Conservation (phyloP, 2,329 filamentous ascomycete species). For the Aspergillus texensis region DNA sequence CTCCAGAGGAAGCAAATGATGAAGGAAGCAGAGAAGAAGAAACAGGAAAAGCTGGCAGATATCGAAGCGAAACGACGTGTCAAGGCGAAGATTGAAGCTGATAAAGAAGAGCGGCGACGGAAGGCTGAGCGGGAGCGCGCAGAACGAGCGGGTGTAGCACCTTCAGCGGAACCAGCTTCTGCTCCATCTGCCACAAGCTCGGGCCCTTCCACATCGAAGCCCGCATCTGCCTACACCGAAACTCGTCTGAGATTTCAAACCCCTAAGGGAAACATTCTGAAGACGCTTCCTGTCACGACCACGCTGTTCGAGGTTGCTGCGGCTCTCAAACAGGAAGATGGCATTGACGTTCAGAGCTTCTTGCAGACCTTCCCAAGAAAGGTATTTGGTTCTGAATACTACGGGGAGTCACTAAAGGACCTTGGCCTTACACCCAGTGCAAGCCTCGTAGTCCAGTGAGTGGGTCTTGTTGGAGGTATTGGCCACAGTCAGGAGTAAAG, state of each 20-base stretch:
- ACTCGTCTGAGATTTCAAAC: slow-evolving; percentile 82
- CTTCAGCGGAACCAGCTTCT: slow-evolving; percentile 51
- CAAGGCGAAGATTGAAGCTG: slow-evolving; percentile 89
- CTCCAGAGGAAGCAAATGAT: slow-evolving; percentile 84
- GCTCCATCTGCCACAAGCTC: slow-evolving; percentile 48
- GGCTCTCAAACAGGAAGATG: slow-evolving; percentile 70
- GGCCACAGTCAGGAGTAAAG: background rate
- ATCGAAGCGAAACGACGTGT: slow-evolving; percentile 84
- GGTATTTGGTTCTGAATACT: slow-evolving; percentile 73
- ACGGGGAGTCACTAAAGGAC: slow-evolving; percentile 90
- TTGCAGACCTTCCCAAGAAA: slow-evolving; percentile 86
- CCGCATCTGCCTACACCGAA: slow-evolving; percentile 74
- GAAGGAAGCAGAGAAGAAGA: slow-evolving; percentile 85
- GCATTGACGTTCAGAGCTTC: slow-evolving; percentile 72
- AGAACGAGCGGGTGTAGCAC: slow-evolving; percentile 72
- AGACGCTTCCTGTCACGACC: slow-evolving; percentile 84
- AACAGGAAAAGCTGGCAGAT: slow-evolving; percentile 84
- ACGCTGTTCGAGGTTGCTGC: slow-evolving; percentile 92
- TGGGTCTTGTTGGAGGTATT: background rate
- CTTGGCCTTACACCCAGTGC: slow-evolving; percentile 87
- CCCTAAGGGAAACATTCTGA: slow-evolving; percentile 73
- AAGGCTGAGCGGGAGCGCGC: slow-evolving; percentile 88
- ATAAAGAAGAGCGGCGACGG: slow-evolving; percentile 84
- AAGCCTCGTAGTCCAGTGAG: slow-evolving; percentile 73
- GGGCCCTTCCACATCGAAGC: slow-evolving; percentile 58